Evolutionary conservation across 306 rosid genomes (phyloP), one percentile per base, ranked within the genome.

Genomic region (Phaseolus lunatus): DNA sequence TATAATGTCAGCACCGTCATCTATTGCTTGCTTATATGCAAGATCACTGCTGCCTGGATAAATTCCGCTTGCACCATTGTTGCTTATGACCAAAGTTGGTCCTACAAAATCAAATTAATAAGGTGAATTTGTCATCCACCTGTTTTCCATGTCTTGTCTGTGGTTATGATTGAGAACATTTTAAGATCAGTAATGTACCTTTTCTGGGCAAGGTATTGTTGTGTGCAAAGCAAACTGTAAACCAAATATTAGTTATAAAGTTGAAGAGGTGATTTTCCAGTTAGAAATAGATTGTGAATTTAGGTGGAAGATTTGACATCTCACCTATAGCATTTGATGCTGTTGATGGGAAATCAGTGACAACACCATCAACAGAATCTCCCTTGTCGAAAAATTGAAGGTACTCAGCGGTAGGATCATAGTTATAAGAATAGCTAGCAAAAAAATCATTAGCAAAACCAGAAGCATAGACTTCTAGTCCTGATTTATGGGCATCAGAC

Each of bases 21-120:
- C 82, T 76, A 96, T 67, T 43, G 99, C 97, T 82, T 72, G 84
- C 44, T 89, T 80, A 70, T 96, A 96, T 63, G 99, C 94, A 59
- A 96, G 88, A 85, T 96, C 98, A 0, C 96, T 88, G 88, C 89
- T 26, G 44, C 97, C 96, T 3, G 99, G 97, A 76, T 81, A 96
- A 73, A 83, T 74, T 39, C 96, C 96, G 29, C 98, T 88, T 52
- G 98, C 98, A 61, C 99, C 99, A 31, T 89, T 87, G 75, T 79
- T 86, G 69, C 80, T 83, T 73, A 96, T 96, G 84, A 91, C 63
- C 89, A 88, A 79, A 47, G 91, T 61, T 73, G 65, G 65, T 79
- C 84, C 92, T 89, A 84, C 83, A 85, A 75, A 69, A 54, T 54
- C 71, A 69, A 37, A 67, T n/a, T 11, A 27, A 31, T 22, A 27